A percentile compares a stretch with the other conserved stretches of the same genome.
Evolutionary conservation across 768 basidiomycete genomes (phyloP).

Genomic region (Lactarius deliciosus): DNA sequence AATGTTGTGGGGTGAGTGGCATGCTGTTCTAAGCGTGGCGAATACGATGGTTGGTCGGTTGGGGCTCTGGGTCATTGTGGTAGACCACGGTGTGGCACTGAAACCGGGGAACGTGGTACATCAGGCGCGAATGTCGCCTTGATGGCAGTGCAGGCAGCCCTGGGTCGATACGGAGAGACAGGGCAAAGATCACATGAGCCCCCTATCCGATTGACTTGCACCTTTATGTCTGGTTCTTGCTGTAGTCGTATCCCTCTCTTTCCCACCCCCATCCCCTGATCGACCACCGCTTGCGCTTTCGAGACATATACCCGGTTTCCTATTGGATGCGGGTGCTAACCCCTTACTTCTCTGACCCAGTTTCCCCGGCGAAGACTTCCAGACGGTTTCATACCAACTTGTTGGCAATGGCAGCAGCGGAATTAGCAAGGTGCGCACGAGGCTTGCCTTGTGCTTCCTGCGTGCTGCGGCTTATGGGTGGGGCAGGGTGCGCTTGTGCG

Average conservation of each 20-base stretch:
- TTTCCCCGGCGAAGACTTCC: conserved; percentile 46
- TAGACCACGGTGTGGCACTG: not conserved
- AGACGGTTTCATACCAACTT: conserved; percentile 61
- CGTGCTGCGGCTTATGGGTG: not conserved
- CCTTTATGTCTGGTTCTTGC: not conserved
- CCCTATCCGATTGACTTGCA: not conserved
- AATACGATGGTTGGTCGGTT: not conserved
- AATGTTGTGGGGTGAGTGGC: conserved; percentile 39
- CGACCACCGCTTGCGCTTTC: not conserved
- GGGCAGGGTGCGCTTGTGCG: conserved; percentile 77
- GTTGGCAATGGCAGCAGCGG: conserved; percentile 50
- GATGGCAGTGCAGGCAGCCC: not conserved
- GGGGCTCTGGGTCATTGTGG: not conserved
- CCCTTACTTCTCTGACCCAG: conserved; percentile 18
- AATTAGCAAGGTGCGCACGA: conserved; percentile 51
- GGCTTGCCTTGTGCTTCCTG: not conserved
- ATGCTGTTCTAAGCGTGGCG: not conserved
- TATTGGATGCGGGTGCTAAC: conserved; percentile 1
- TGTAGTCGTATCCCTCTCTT: not conserved
- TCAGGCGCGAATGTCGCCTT: not conserved
- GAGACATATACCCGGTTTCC: not conserved
- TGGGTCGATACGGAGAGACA: not conserved
- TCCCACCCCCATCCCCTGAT: not conserved
- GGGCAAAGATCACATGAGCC: not conserved
- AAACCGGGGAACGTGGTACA: not conserved